These are phyloP conservation scores for Petunia axillaris DNA, from an alignment of 257 asterid genomes.

Conservation along the genomic window DNA sequence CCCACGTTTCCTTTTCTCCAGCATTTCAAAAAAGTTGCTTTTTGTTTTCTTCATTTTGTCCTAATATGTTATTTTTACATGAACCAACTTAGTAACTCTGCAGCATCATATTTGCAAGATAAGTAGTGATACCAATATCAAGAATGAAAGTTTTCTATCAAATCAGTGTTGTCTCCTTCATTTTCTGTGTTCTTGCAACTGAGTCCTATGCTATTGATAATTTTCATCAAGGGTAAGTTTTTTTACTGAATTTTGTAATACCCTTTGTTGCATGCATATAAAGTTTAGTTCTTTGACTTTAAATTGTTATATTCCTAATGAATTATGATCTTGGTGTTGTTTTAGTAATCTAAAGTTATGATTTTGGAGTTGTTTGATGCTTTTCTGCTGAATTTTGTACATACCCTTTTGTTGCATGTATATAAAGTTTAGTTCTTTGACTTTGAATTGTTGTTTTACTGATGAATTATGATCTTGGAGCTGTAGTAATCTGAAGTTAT, in stretches of 20 bases:
- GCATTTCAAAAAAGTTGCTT: slow-evolving; percentile 23
- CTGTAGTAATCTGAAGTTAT: no score
- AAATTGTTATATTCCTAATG: not conserved
- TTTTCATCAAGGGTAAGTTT: slow-evolving; percentile 85
- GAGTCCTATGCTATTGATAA: slow-evolving; percentile 56
- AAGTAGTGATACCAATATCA: slow-evolving; percentile 44
- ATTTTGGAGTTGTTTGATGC: no score
- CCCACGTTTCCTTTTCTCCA: slow-evolving; percentile 22
- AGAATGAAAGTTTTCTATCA: slow-evolving; percentile 56
- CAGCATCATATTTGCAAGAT: slow-evolving; percentile 39
- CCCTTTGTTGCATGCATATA: not conserved
- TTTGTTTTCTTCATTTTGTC: slow-evolving; percentile 20
- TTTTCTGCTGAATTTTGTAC: not conserved
- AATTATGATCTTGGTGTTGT: not conserved
- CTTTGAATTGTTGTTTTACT: not conserved
- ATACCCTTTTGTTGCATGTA: not conserved
- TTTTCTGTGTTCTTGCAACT: slow-evolving; percentile 48
- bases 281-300: not conserved
- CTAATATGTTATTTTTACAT: slow-evolving; percentile 27
- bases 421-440: not conserved
- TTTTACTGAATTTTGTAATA: not conserved
- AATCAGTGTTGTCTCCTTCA: slow-evolving; percentile 42
- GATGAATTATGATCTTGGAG: not conserved
- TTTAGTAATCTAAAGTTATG: not conserved
- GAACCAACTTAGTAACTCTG: slow-evolving; percentile 25